phyloP scores from a whole-genome alignment of 1,139 yeast genomes.

The Zhuliangozyma parablackwelliae region DNA sequence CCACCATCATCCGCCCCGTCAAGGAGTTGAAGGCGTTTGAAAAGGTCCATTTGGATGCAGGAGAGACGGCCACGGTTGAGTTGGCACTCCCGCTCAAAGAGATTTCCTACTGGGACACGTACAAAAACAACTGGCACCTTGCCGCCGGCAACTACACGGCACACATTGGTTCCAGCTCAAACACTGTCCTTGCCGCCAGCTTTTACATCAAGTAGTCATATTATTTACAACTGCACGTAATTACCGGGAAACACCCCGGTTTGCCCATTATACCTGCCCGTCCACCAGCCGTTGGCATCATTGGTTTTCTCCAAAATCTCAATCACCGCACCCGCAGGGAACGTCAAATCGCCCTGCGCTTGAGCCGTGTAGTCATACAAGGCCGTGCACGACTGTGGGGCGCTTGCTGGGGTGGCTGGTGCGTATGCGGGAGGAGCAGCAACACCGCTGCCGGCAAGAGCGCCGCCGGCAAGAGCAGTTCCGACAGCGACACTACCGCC shows the following conservation, averaged over 20 bases:
- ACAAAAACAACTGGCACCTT: conserved; percentile 44
- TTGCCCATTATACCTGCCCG: conserved; percentile 81
- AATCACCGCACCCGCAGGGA: conserved; percentile 84
- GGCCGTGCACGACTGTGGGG: conserved; percentile 63
- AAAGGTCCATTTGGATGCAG: conserved; percentile 48
- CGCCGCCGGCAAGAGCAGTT: neutral
- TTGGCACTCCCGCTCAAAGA: conserved; percentile 48
- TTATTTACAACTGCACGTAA: conserved; percentile 61
- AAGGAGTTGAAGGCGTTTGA: conserved; percentile 57
- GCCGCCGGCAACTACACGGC: conserved; percentile 48
- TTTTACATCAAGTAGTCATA: conserved; percentile 25
- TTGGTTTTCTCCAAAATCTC: conserved; percentile 77
- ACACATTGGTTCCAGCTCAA: conserved; percentile 38
- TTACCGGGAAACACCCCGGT: conserved; percentile 95
- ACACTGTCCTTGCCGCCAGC: conserved; percentile 24
- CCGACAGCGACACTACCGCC: conserved; percentile 6
- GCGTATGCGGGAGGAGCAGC: conserved; percentile 24
- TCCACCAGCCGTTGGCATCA: conserved; percentile 97
- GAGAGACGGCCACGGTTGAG: conserved; percentile 30
- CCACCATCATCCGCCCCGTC: conserved; percentile 41
- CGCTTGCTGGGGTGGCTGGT: conserved; percentile 34
- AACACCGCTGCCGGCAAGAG: conserved; percentile 4
- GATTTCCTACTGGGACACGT: conserved; percentile 51
- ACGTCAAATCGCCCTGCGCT: conserved; percentile 84
- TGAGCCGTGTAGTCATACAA: conserved; percentile 76